These are phyloP conservation scores for Cutaneotrichosporon spelunceum DNA, from an alignment of 1,284 basidiomycete genomes.

Conservation along the genomic window DNA sequence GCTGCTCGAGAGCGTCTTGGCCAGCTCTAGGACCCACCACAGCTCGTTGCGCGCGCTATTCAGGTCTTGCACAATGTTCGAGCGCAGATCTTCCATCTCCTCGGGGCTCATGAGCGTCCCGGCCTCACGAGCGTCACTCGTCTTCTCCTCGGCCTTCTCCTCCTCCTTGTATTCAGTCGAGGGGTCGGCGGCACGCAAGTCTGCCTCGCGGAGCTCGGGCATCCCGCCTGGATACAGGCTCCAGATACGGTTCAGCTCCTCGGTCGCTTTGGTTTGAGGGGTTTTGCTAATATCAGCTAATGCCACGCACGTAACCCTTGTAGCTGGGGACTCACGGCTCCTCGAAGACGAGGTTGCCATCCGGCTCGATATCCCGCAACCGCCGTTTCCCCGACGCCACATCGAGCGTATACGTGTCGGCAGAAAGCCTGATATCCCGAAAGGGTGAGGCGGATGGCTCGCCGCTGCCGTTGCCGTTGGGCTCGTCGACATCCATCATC, in stretches of 20 bases:
- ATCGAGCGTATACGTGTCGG: conserved; percentile 39
- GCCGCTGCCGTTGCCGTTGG: neutral
- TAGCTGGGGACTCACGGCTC: conserved; percentile 30
- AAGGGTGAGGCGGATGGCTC: conserved; percentile 15
- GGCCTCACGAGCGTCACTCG: conserved; percentile 18
- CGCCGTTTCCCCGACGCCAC: conserved; percentile 26
- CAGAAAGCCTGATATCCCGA: conserved; percentile 24
- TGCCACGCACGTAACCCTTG: neutral
- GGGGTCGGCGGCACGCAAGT: conserved; percentile 22
- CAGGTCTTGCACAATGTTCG: conserved; percentile 34
- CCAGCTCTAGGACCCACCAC: conserved; percentile 46
- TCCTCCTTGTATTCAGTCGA: conserved; percentile 17
- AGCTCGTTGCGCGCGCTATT: conserved; percentile 48
- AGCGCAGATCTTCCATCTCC: conserved; percentile 43
- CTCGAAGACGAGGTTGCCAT: conserved; percentile 34
- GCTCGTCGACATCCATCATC: conserved; percentile 18
- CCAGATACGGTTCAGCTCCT: conserved; percentile 42
- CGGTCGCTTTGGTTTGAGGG: conserved; percentile 33
- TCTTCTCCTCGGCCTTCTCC: conserved; percentile 10
- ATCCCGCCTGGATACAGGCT: conserved; percentile 43
- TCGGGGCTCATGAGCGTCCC: conserved; percentile 33
- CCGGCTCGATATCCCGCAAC: conserved; percentile 31
- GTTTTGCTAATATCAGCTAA: conserved; percentile 19
- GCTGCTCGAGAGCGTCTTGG: conserved; percentile 36
- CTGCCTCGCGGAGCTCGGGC: conserved; percentile 37